Percentiles rank a stretch among this genome's conserved stretches.
Evolutionary conservation across 768 basidiomycete species (phyloP).

Genomic region (Chalciporus sphaerocephalus): DNA sequence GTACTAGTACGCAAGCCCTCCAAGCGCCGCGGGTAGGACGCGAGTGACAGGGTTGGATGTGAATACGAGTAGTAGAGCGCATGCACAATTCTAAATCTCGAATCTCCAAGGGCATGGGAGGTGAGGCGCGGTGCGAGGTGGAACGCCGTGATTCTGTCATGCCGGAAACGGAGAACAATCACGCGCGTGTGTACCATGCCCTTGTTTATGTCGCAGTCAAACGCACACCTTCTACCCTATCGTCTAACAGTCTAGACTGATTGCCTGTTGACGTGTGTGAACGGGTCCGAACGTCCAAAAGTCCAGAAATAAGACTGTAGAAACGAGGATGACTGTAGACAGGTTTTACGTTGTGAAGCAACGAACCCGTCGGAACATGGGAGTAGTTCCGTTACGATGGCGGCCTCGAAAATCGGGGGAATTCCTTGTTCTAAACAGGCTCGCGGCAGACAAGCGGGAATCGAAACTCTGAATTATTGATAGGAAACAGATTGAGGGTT

Average conservation of each 20-base stretch:
- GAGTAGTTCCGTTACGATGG: background rate
- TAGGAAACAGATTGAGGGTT: background rate
- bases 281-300: background rate
- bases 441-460: background rate
- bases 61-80: background rate
- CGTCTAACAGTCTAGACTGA: background rate
- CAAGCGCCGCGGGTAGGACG: too few relatives aligned
- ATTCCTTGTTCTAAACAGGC: background rate
- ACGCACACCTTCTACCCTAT: background rate
- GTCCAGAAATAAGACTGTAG: background rate
- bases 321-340: background rate
- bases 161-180: background rate
- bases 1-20: too few relatives aligned
- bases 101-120: background rate
- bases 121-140: background rate
- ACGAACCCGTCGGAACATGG: background rate
- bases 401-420: conserved; percentile 1
- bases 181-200: background rate
- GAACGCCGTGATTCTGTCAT: conserved; percentile 8
- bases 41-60: background rate
- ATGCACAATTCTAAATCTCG: background rate
- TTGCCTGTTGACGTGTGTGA: background rate
- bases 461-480: background rate
- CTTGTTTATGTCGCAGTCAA: background rate
- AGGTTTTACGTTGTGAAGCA: conserved; percentile 11